Evolutionary conservation across 257 asterid species (phyloP).

Genomic region (Verbascum thapsus): DNA sequence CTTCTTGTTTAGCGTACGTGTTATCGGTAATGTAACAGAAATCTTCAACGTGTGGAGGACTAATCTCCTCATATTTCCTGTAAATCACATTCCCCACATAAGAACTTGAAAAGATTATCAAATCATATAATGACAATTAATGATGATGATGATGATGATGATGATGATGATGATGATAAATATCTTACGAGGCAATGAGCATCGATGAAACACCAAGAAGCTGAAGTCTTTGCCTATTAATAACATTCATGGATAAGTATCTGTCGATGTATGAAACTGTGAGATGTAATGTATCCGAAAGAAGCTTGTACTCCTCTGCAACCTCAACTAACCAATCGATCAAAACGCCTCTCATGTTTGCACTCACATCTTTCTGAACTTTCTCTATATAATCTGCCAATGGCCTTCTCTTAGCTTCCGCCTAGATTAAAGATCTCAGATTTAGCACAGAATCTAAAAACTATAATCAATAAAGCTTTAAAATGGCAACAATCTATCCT

Average conservation of each 20-base stretch:
- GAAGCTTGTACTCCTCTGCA: conserved; percentile 85
- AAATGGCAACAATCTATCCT: too few species aligned
- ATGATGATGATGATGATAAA: background rate
- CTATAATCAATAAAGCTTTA: background rate
- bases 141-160: background rate
- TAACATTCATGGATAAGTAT: conserved; percentile 52
- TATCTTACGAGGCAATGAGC: conserved; percentile 93
- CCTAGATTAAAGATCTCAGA: conserved; percentile 38
- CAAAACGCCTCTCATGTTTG: conserved; percentile 84
- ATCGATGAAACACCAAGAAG: conserved; percentile 97
- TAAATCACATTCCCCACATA: background rate
- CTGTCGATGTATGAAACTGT: conserved; percentile 72
- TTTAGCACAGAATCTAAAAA: conserved; percentile 5
- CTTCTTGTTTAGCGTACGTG: conserved; percentile 59
- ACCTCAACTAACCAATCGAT: conserved; percentile 96
- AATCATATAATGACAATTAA: background rate
- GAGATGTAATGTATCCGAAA: conserved; percentile 68
- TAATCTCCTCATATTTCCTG: conserved; percentile 94
- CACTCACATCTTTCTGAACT: conserved; percentile 74
- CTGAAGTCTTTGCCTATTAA: conserved; percentile 70
- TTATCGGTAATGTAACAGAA: conserved; percentile 81
- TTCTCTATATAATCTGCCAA: conserved; percentile 63
- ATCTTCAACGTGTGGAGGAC: conserved; percentile 76
- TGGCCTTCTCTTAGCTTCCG: conserved; percentile 75
- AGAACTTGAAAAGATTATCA: conserved; percentile 18